phyloP scores from a whole-genome alignment of 179 eudicot genomes.

The Camellia oleifera region DNA sequence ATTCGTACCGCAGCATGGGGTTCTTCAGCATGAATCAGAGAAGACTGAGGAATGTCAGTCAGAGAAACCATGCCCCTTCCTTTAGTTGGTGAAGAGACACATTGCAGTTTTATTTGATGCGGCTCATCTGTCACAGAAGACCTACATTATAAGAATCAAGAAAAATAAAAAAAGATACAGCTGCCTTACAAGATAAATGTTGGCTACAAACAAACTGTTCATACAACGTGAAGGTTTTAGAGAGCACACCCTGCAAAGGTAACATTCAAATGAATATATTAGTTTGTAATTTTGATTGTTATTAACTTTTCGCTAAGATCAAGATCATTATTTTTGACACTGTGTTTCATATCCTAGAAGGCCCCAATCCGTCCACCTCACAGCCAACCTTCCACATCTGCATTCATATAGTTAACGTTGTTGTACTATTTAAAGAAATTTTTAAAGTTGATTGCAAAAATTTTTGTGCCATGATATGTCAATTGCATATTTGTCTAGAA shows the following conservation, averaged over 20 bases:
- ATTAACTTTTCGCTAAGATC: no score
- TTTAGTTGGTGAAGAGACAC: slow-evolving; percentile 56
- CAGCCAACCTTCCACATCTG: no score
- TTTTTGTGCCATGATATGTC: no score
- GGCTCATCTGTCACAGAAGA: slow-evolving; percentile 54
- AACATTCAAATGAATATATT: background rate
- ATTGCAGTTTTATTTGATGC: slow-evolving; percentile 40
- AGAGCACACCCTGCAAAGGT: background rate
- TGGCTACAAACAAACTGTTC: background rate
- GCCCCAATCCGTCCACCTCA: no score
- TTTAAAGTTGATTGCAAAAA: no score
- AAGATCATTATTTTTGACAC: no score
- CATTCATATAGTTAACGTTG: no score
- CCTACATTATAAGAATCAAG: slow-evolving; percentile 35
- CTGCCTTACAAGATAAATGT: background rate
- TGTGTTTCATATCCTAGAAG: no score
- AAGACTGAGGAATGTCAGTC: slow-evolving; percentile 49
- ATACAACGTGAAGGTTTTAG: background rate
- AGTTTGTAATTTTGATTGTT: no score
- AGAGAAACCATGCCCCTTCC: slow-evolving; percentile 80
- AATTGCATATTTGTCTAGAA: no score
- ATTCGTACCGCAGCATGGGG: slow-evolving; percentile 83
- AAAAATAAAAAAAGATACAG: background rate
- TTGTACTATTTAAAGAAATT: no score
- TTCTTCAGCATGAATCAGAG: slow-evolving; percentile 75